Evolutionary conservation across 495 filamentous ascomycete genomes (phyloP), one percentile per base, ranked within the genome.

Genomic region (Stereocaulon alpinum): DNA sequence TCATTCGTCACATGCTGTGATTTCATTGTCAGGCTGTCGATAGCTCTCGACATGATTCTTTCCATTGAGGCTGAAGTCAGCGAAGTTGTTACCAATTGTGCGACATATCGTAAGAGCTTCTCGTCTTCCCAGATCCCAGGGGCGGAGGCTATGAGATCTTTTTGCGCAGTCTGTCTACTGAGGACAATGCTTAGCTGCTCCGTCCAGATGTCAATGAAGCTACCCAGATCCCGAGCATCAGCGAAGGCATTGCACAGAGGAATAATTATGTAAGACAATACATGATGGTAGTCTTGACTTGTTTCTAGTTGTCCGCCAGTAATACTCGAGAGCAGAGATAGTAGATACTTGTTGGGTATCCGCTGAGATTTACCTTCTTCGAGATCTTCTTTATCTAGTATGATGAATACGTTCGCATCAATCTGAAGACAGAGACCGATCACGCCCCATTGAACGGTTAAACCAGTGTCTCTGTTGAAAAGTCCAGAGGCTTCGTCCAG

Each of bases 171-270:
- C 42, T 47, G 20, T 47, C 37, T 11, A 22, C 40, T 56, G 20
- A 48, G 51, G 10, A 63, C 32, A 64, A 55, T 70, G 60, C 37
- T 69, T 57, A 92, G 76, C 63, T 86, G 81, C 11, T 74, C 69
- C 45, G 80, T 73, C 88, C 88, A 93, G 15, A 79, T 66, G 34
- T 77, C 73, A 63, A 90, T 71, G 65, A 92, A 93, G 4, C 77
- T 77, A 9, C 77, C 62, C 37, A 93, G 66, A 60, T 89, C 80
- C 67, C 88, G 78, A 54, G 82, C 81, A 37, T 76, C 76, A 34
- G 78, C 76, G 67, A 85, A 88, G 2, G 81, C 85, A 14, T 75
- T 71, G 56, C 87, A 73, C 9, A 91, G 71, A 1, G 85, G 77
- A 12, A 81, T 65, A 3, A 86, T 63, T 15, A 84, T 70, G 10